Conservation (phyloP, 352 stramenopile species). For the Phytophthora sp. region DNA sequence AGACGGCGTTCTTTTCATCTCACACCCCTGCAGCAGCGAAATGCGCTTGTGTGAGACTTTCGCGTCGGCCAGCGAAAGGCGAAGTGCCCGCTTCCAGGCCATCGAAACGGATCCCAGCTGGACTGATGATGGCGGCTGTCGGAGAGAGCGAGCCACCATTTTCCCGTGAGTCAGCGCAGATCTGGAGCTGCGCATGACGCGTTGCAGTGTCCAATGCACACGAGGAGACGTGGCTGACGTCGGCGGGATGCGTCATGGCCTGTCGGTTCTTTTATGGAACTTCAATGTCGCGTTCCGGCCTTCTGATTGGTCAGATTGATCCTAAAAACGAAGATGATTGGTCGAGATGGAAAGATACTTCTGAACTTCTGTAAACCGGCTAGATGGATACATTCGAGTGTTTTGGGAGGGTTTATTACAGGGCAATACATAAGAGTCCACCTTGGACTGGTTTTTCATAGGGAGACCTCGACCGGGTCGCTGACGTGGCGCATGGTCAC, state of each 20-base stretch:
- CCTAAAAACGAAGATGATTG: too few relatives aligned
- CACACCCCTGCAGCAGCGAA: too few relatives aligned
- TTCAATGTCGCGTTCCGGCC: not conserved
- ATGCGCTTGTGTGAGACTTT: not conserved
- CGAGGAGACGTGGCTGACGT: not conserved
- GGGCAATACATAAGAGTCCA: not conserved
- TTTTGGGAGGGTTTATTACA: not conserved
- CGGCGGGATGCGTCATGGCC: constrained; percentile 10
- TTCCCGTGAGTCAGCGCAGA: too few relatives aligned
- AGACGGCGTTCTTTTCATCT: constrained; percentile 3
- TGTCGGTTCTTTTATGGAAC: not conserved
- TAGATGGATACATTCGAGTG: too few relatives aligned
- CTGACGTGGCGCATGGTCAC: constrained; percentile 6
- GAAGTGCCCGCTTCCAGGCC: constrained; percentile 4
- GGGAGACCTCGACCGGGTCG: constrained; percentile 16
- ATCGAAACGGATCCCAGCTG: not conserved
- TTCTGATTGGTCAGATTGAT: not conserved
- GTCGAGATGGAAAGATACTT: too few relatives aligned
- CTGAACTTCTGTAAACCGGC: too few relatives aligned
- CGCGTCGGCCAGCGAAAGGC: not conserved
- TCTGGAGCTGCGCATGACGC: too few relatives aligned
- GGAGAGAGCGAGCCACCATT: constrained; percentile 4
- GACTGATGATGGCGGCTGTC: not conserved
- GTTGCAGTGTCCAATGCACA: not conserved
- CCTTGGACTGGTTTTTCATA: constrained; percentile 11